Base-by-base conservation (phyloP, 768 basidiomycete genomes). In the Flagelloscypha sp. region DNA sequence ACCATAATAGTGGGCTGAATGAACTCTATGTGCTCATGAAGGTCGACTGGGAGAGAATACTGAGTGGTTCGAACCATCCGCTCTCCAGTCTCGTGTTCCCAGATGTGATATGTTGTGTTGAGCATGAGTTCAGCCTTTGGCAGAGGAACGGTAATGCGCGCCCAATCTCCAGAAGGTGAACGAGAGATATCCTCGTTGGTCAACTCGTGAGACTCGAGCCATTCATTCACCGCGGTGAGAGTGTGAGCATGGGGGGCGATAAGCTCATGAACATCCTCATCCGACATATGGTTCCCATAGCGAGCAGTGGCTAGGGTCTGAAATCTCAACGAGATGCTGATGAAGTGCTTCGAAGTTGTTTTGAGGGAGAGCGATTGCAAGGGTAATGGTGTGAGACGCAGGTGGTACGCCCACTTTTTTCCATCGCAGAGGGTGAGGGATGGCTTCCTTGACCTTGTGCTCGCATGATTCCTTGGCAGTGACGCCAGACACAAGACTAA, bases 1-100 rank as follows among this genome's bases (percentile, higher is more conserved):
- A n/a, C n/a, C 53, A 74, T 68, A 2, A 79, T 84, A 2, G 83
- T 84, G 0, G 83, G 83, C 41, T 84, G 79, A 18, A 85, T 60
- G 20, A 84, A 54, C 24, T 83, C 79, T 37, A 84, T 52, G 47
- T 84, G 79, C 3, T 61, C 56, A 45, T 76, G 67, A 30, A 84
- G 54, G 38, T 68, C 41, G 30, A 62, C 62, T 0, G 83, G 83
- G 12, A 86, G 66, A 46, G 73, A 76, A 58, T 83, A 85, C 40
- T 61, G 62, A 3, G 74, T 76, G n/a, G 84, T 79, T 36, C 84
- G 72, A 40, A 83, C 59, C 22, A 82, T 52, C 9, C 61, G 52
- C 20, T 76, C 72, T 3, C 72, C 78, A 33, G 60, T 68, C 15
- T 58, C 56, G 49, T 84, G 73, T 35, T 67, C 61, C 68, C 75